Conservation (phyloP, 169 alveolate species). For the Eimeria sp. region DNA sequence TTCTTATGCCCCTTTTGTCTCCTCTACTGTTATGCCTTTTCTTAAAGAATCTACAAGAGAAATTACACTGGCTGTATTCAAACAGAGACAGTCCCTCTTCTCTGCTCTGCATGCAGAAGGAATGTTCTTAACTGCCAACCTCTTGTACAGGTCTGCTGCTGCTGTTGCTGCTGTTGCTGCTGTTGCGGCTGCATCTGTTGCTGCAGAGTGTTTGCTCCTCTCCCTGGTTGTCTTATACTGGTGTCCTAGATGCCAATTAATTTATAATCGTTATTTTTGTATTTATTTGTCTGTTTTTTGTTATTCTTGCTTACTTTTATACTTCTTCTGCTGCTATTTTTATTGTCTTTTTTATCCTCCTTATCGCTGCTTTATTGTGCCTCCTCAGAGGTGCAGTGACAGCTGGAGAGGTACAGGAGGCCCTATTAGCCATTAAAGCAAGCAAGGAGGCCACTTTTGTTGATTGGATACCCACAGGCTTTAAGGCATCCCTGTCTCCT, state of each 20-base stretch:
- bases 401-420: slow-evolving; percentile 71
- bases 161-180: slow-evolving; percentile 14
- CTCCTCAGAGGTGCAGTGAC: slow-evolving; percentile 49
- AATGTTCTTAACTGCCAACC: slow-evolving; percentile 47
- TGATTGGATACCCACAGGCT: slow-evolving; percentile 77
- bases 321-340: too few relatives aligned
- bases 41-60: slow-evolving; percentile 25
- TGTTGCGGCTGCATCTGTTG: background rate
- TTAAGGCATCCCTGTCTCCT: slow-evolving; percentile 45
- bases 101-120: slow-evolving; percentile 3
- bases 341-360: too few relatives aligned
- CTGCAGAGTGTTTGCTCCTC: background rate
- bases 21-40: background rate
- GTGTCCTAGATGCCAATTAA: background rate
- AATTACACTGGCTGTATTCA: slow-evolving; percentile 11
- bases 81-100: slow-evolving; percentile 41
- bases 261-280: background rate
- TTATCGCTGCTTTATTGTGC: background rate
- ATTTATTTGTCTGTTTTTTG: background rate
- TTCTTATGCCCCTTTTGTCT: background rate
- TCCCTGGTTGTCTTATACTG: background rate
- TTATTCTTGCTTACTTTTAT: background rate
- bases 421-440: slow-evolving; percentile 2
- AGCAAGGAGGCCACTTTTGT: slow-evolving; percentile 11
- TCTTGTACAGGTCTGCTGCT: background rate